Evolutionary conservation across 495 filamentous ascomycete genomes (phyloP).

Genomic region (Aspergillus coremiiformis): DNA sequence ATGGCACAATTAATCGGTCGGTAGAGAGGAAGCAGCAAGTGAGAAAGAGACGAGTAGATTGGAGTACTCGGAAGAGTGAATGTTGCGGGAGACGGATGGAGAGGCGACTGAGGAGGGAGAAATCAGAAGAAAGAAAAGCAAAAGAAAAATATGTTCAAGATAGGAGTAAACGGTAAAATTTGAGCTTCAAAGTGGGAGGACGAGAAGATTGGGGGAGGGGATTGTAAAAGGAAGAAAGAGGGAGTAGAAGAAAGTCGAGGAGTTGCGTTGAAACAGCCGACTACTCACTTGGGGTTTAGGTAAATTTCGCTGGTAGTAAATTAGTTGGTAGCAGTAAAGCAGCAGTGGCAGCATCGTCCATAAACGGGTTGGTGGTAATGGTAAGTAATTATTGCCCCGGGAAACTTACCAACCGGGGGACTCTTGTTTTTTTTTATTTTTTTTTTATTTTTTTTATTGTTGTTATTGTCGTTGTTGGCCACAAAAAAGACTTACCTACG

Average conservation of each 20-base stretch:
- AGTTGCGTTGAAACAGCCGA: conserved; percentile 13
- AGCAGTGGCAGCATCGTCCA: neutral
- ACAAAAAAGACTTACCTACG: neutral
- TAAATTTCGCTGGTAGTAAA: conserved; percentile 7
- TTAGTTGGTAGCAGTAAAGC: neutral
- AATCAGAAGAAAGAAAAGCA: neutral
- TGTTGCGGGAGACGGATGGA: conserved; percentile 2
- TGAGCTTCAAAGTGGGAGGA: conserved; percentile 1
- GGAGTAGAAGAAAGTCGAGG: conserved; percentile 10
- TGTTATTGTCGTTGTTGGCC: too few species aligned
- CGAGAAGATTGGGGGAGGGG: conserved; percentile 13
- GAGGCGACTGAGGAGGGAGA: conserved; percentile 10
- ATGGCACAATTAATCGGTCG: conserved; percentile 5
- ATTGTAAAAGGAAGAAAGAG: conserved; percentile 17
- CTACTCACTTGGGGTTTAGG: conserved; percentile 10
- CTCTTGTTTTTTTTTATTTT: neutral
- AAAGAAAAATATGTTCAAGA: conserved; percentile 2
- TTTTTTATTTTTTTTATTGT: too few species aligned
- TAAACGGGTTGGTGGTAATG: conserved; percentile 3
- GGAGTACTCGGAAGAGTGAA: neutral
- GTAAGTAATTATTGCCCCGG: conserved; percentile 4
- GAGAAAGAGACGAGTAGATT: neutral
- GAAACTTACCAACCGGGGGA: conserved; percentile 2
- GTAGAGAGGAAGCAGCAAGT: neutral
- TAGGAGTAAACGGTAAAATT: conserved; percentile 1